A percentile compares a stretch with the other conserved stretches of the same genome.
Conservation (phyloP, 179 eudicot species). For the Carnegiea gigantea region DNA sequence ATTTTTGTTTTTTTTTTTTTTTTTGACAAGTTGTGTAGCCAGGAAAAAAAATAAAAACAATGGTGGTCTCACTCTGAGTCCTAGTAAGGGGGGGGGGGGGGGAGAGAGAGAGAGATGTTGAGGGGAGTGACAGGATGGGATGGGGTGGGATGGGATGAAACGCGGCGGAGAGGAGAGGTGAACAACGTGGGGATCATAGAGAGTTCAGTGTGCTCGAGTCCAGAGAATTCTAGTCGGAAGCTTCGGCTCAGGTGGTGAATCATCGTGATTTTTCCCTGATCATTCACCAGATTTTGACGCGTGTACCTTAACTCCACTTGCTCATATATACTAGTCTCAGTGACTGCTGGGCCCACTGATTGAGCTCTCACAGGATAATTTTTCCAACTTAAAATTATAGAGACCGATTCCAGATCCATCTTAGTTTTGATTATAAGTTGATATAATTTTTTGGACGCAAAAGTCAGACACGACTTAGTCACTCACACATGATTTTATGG, state of each 20-base stretch:
- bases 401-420: too few relatives aligned
- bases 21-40: background rate
- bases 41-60: background rate
- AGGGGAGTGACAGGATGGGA: background rate
- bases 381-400: too few relatives aligned
- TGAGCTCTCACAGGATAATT: too few relatives aligned
- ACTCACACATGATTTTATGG: too few relatives aligned
- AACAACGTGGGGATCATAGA: background rate
- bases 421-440: too few relatives aligned
- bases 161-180: constrained; percentile 13
- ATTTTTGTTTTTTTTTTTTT: too few relatives aligned
- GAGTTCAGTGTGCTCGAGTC: constrained; percentile 10
- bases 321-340: background rate
- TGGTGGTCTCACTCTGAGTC: background rate
- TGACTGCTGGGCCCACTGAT: background rate
- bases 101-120: background rate
- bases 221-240: constrained; percentile 8
- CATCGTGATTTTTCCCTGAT: constrained; percentile 12
- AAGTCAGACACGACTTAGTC: too few relatives aligned
- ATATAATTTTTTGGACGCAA: too few relatives aligned
- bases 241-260: constrained; percentile 6
- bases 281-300: constrained; percentile 4
- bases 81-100: background rate
- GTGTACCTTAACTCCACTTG: constrained; percentile 5
- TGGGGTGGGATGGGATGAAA: background rate